phyloP scores from a whole-genome alignment of 148 eudicot species.

The Fallopia convolvulus region DNA sequence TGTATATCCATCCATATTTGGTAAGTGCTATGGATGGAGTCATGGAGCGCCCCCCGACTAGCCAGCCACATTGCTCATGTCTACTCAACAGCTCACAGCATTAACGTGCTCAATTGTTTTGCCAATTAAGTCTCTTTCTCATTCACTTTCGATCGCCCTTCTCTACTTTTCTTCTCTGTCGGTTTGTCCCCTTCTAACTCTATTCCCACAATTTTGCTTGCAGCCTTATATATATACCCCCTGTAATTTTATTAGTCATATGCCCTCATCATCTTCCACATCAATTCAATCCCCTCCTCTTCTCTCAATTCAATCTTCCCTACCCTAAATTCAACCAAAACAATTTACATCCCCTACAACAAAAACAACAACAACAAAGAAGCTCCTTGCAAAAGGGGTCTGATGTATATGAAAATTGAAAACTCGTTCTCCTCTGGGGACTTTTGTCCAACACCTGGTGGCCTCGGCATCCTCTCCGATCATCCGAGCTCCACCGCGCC shows the following conservation, averaged over 20 bases:
- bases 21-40: not conserved
- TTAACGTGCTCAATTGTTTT: not conserved
- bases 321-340: not conserved
- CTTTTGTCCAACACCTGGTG: constrained; percentile 24
- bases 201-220: not conserved
- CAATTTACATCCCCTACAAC: too few relatives aligned
- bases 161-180: not conserved
- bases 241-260: not conserved
- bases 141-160: not conserved
- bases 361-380: too few relatives aligned
- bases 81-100: not conserved
- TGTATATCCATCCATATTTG: not conserved
- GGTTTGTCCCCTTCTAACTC: not conserved
- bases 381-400: too few relatives aligned
- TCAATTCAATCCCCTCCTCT: not conserved
- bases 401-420: not conserved
- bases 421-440: constrained; percentile 5
- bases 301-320: too few relatives aligned
- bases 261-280: not conserved
- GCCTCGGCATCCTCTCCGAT: not conserved
- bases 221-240: not conserved
- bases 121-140: not conserved
- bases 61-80: not conserved
- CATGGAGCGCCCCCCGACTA: not conserved
- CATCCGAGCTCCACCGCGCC: too few relatives aligned